These are phyloP conservation scores for Azolla pinnata DNA, from an alignment of 75 land plant species.

Conservation along the genomic window DNA sequence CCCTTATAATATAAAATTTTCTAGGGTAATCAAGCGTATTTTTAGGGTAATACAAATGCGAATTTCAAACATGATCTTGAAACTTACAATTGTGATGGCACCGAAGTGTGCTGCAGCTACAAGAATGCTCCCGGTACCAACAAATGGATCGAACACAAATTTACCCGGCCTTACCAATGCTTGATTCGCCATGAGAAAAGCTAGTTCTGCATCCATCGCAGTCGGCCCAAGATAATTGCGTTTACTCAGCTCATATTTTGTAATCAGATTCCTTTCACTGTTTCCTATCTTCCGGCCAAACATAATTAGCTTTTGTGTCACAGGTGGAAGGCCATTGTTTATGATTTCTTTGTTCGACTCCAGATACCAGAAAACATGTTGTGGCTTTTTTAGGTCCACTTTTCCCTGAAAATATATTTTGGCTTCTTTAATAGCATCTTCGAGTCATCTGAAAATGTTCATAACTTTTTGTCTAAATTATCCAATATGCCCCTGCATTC, in stretches of 20 bases:
- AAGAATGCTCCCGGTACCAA: slow-evolving; percentile 94
- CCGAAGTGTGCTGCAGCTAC: slow-evolving; percentile 94
- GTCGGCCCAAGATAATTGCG: slow-evolving; percentile 88
- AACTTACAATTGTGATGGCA: slow-evolving; percentile 82
- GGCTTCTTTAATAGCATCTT: neutral
- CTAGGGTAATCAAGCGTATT: no score
- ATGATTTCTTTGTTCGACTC: slow-evolving; percentile 70
- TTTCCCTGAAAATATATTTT: slow-evolving; percentile 49
- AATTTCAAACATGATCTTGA: no score
- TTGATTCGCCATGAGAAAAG: slow-evolving; percentile 92
- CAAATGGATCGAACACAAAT: slow-evolving; percentile 89
- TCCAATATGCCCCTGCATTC: no score
- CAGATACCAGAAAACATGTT: slow-evolving; percentile 66
- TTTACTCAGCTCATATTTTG: slow-evolving; percentile 74
- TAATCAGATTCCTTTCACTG: slow-evolving; percentile 67
- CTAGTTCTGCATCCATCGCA: slow-evolving; percentile 98
- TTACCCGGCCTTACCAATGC: slow-evolving; percentile 64
- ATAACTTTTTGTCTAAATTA: no score
- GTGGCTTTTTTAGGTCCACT: slow-evolving; percentile 62
- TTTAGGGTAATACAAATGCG: no score
- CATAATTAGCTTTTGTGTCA: slow-evolving; percentile 45
- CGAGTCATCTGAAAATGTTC: no score
- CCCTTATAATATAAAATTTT: no score
- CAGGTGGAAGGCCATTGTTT: slow-evolving; percentile 85
- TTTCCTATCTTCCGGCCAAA: slow-evolving; percentile 84